Evolutionary conservation across 139 green algal species (phyloP).

Genomic region (Pseudopediastrum boryanum): DNA sequence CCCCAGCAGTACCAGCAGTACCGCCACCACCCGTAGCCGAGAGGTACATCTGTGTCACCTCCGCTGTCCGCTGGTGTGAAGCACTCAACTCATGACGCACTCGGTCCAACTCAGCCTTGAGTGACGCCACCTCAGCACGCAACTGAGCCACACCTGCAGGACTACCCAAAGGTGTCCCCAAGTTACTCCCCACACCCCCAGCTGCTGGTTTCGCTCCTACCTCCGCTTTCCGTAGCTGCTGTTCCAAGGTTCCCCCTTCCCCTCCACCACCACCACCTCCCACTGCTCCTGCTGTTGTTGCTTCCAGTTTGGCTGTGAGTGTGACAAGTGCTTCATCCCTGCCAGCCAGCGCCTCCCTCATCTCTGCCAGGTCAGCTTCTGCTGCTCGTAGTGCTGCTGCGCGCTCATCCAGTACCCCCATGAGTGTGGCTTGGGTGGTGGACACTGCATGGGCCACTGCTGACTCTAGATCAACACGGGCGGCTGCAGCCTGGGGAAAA

Average conservation of each 20-base stretch:
- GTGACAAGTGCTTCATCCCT: slow-evolving; percentile 3
- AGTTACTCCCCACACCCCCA: background rate
- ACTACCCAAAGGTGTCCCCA: too few species aligned
- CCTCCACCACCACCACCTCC: background rate
- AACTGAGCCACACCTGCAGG: background rate
- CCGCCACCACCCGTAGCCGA: background rate
- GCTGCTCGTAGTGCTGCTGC: slow-evolving; percentile 15
- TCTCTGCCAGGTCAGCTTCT: slow-evolving; percentile 25
- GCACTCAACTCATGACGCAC: slow-evolving; percentile 2
- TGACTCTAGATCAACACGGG: slow-evolving; percentile 20
- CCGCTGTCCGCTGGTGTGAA: slow-evolving; percentile 11
- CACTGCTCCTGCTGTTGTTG: background rate
- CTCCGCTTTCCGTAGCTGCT: background rate
- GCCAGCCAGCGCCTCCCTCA: slow-evolving; percentile 18
- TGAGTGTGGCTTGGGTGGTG: slow-evolving; percentile 3
- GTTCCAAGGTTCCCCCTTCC: background rate
- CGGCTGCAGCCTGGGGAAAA: too few species aligned
- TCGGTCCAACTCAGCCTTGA: background rate
- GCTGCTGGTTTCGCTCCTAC: background rate
- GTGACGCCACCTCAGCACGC: background rate
- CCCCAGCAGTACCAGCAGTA: background rate
- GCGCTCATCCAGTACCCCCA: background rate
- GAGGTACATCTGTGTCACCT: slow-evolving; percentile 31
- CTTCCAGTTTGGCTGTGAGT: slow-evolving; percentile 3
- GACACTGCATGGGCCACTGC: slow-evolving; percentile 19